phyloP scores from a whole-genome alignment of 208 protist species.

The Leishmania mexicana region DNA sequence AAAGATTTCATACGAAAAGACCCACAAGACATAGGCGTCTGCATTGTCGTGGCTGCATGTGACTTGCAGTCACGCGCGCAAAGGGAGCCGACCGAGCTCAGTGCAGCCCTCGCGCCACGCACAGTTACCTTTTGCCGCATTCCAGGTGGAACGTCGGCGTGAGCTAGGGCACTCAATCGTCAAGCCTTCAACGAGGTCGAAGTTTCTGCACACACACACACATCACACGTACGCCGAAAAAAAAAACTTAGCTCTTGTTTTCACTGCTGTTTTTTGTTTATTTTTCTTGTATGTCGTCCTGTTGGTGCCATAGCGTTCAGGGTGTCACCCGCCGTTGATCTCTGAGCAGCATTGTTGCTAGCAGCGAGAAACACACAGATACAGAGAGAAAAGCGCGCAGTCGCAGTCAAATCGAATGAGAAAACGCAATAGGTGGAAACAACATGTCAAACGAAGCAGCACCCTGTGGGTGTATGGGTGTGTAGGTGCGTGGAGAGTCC shows the following conservation, averaged over 20 bases:
- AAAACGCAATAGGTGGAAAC: not conserved
- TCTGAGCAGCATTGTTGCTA: not conserved
- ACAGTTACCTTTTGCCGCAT: not conserved
- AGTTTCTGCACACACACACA: not conserved
- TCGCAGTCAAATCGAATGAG: not conserved
- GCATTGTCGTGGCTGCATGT: not conserved
- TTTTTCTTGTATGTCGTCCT: not conserved
- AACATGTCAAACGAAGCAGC: not conserved
- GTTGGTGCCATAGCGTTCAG: not conserved
- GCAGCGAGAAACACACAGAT: not conserved
- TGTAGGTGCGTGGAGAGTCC: not conserved
- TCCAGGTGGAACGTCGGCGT: not conserved
- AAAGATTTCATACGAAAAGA: not conserved
- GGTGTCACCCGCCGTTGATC: not conserved
- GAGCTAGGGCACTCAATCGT: not conserved
- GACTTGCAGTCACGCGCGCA: not conserved
- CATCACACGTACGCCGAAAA: not conserved
- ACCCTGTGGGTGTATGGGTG: not conserved
- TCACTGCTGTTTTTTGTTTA: not conserved
- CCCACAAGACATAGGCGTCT: not conserved
- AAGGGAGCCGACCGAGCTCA: not conserved
- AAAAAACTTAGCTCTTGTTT: not conserved
- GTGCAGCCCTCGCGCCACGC: not conserved
- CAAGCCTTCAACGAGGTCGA: not conserved
- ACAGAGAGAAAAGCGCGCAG: not conserved